These are phyloP conservation scores for Filobasidium wieringae DNA, from an alignment of 768 basidiomycete species.

Conservation along the genomic window DNA sequence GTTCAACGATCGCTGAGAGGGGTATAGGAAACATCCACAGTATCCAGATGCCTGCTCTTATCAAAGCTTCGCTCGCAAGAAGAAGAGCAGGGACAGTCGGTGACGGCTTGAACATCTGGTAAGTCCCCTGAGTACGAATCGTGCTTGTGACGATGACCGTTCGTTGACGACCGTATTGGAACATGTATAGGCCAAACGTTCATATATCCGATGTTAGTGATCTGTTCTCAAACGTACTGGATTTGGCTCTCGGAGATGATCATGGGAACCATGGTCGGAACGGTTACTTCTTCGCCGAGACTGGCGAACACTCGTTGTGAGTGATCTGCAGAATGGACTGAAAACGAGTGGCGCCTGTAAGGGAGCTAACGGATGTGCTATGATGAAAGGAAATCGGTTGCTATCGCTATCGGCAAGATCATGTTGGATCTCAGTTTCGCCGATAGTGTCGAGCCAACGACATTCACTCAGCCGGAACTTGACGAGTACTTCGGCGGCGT, in stretches of 20 bases:
- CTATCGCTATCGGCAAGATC: slow-evolving; percentile 19
- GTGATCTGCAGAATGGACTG: too few species aligned
- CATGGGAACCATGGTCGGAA: slow-evolving; percentile 27
- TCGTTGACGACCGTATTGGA: neutral
- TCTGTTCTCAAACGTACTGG: slow-evolving; percentile 25
- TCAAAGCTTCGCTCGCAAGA: slow-evolving; percentile 23
- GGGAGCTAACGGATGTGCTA: too few species aligned
- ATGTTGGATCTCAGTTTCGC: slow-evolving; percentile 17
- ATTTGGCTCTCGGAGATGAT: slow-evolving; percentile 12
- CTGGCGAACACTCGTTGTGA: slow-evolving; percentile 27
- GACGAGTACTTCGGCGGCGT: slow-evolving; percentile 28
- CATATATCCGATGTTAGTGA: slow-evolving; percentile 24
- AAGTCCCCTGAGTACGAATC: neutral
- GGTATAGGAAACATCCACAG: slow-evolving; percentile 27
- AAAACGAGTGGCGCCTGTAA: too few species aligned
- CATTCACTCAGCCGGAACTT: slow-evolving; percentile 25
- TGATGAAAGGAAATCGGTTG: neutral
- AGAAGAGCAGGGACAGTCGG: slow-evolving; percentile 28
- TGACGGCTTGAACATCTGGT: slow-evolving; percentile 21
- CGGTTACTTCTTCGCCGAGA: slow-evolving; percentile 30
- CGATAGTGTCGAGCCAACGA: slow-evolving; percentile 16
- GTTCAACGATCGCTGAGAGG: slow-evolving; percentile 22
- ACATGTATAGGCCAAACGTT: slow-evolving; percentile 25
- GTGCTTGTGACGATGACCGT: neutral
- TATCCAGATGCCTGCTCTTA: slow-evolving; percentile 27